Base-by-base conservation (phyloP, 164 flowering plant genomes). In the Vitis labrusca region DNA sequence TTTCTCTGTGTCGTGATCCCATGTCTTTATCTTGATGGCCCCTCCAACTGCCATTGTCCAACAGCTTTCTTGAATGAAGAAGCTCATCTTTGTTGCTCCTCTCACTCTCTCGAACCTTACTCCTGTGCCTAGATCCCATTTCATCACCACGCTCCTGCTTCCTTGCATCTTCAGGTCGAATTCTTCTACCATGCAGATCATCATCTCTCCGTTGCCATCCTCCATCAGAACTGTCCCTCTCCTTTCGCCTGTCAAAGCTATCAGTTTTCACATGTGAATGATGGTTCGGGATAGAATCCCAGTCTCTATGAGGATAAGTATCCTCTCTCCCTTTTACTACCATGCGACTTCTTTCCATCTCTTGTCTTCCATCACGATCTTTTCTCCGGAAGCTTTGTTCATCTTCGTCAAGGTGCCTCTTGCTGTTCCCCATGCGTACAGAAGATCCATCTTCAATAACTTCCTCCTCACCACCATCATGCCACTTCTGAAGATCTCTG, bases 1-100 rank as follows among this genome's bases (percentile, higher is more conserved):
- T 86, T 66, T 90, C 96, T 81, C 93, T 88, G 30, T 75, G 84
- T 50, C 91, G 79, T 53, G 84, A 72, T 51, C 78, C 84, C 50
- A 66, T 71, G 67, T 88, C 92, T 71, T 84, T 88, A 52, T 91
- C 97, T 75, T 83, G 79, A 72, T 78, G 78, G 70, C 76, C 80
- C 79, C 91, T 85, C 82, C 88, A 78, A 73, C 76, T 86, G 11
- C 89, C 92, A 82, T 86, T 89, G 55, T 90, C 99, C 74, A 82
- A 58, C 48, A 79, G 81, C 73, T 87, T 91, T 76, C 87, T 87
- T n/a, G 81, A 77, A 65, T 74, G 83, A 61, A 73, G 74, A 84
- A 72, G 76, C 23, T 92, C 96, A 63, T 88, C 97, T 83, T 79
- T 85, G 65, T 86, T 88, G 69, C 37, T 71, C 77, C 88, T 85